Conservation (phyloP, 495 filamentous ascomycete species). For the Aspergillus carlsbadensis region DNA sequence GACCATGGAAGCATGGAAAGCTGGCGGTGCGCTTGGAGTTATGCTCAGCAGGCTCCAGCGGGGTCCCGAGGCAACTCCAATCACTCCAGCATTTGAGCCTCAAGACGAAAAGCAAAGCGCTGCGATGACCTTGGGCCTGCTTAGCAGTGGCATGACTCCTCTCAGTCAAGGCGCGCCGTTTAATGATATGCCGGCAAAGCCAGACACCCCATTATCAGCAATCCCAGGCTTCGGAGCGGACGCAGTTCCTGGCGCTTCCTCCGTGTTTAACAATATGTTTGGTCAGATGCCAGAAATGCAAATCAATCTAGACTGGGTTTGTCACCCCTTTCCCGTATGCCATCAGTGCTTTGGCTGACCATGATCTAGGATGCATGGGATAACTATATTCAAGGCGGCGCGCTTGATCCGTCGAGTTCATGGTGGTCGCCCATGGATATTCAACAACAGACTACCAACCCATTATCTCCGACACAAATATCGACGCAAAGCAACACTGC, state of each 20-base stretch:
- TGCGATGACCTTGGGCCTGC: conserved; percentile 79
- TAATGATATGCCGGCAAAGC: conserved; percentile 32
- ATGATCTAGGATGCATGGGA: conserved; percentile 53
- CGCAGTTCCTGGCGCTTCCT: conserved; percentile 41
- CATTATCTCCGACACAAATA: conserved; percentile 19
- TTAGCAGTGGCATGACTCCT: conserved; percentile 68
- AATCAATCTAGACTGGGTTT: conserved; percentile 76
- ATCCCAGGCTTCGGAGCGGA: conserved; percentile 35
- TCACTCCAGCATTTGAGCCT: conserved; percentile 26
- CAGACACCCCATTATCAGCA: conserved; percentile 29
- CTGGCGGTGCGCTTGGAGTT: conserved; percentile 68
- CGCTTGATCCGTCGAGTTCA: conserved; percentile 43
- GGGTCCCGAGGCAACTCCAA: conserved; percentile 25
- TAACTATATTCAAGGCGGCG: conserved; percentile 52
- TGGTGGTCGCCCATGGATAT: conserved; percentile 48
- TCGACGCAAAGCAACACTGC: conserved; percentile 9
- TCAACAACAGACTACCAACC: conserved; percentile 23
- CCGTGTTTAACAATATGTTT: conserved; percentile 56
- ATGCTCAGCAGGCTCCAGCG: conserved; percentile 74
- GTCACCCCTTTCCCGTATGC: conserved; percentile 20
- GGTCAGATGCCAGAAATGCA: conserved; percentile 62
- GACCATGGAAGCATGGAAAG: conserved; percentile 89
- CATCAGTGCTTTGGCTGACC: conserved; percentile 17
- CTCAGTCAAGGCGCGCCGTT: conserved; percentile 46
- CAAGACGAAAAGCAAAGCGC: conserved; percentile 58